phyloP scores from a whole-genome alignment of 306 rosid genomes.

The Benincasa hispida region DNA sequence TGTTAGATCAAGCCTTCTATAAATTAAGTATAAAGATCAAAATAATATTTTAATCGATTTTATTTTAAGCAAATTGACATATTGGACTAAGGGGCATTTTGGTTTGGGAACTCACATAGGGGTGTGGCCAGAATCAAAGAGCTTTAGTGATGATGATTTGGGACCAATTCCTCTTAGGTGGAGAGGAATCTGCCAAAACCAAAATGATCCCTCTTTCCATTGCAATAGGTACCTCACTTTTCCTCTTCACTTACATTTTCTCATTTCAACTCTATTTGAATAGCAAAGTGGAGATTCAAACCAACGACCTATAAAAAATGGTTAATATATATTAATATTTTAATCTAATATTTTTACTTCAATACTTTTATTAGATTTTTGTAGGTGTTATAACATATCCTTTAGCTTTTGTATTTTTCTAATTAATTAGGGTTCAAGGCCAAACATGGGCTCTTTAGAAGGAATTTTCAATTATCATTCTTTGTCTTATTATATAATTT shows the following conservation, averaged over 20 bases:
- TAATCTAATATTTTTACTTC: too few species aligned
- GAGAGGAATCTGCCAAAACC: constrained; percentile 11
- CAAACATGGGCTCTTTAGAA: background rate
- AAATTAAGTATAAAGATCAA: too few species aligned
- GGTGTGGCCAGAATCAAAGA: constrained; percentile 9
- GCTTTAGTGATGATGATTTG: constrained; percentile 5
- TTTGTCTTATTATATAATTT: too few species aligned
- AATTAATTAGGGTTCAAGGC: background rate
- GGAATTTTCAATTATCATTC: too few species aligned
- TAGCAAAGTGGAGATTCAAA: background rate
- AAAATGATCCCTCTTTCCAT: background rate
- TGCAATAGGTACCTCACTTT: constrained; percentile 2
- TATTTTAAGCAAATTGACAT: too few species aligned
- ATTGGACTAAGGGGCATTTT: background rate
- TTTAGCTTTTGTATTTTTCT: too few species aligned
- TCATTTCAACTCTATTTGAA: background rate
- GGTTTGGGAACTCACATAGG: background rate
- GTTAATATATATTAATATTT: too few species aligned
- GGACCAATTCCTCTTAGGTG: constrained; percentile 7
- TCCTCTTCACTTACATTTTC: background rate
- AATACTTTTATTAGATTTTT: too few species aligned
- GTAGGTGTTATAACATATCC: too few species aligned
- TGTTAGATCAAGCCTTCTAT: too few species aligned
- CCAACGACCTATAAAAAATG: background rate
- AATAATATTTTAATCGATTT: too few species aligned